Percentiles rank a stretch among this genome's conserved stretches.
These are phyloP conservation scores for Trichophyton simii DNA, from an alignment of 2,329 filamentous ascomycete species.

Conservation along the genomic window DNA sequence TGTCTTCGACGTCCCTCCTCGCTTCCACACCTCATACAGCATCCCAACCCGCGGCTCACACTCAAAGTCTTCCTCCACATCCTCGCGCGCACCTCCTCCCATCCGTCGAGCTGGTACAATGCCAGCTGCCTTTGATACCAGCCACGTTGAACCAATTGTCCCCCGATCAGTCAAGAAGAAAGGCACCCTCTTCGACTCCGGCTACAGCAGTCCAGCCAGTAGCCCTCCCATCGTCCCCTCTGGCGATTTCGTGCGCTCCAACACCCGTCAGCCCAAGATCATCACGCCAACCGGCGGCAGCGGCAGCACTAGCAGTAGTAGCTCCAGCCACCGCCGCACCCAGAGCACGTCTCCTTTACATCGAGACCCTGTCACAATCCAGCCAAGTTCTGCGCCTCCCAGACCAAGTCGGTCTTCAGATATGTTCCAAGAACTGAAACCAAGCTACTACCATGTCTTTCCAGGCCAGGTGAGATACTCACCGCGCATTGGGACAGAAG, in stretches of 20 bases:
- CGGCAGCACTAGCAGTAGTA: constrained; percentile 21
- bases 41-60: constrained; percentile 17
- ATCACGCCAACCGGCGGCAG: constrained; percentile 19
- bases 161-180: constrained; percentile 21
- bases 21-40: constrained; percentile 21
- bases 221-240: constrained; percentile 27
- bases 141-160: constrained; percentile 17
- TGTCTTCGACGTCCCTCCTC: constrained; percentile 21
- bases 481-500: not conserved
- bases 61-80: constrained; percentile 20
- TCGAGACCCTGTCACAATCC: not conserved
- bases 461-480: not conserved
- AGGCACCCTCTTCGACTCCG: constrained; percentile 27
- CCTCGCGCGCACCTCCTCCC: constrained; percentile 20
- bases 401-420: not conserved
- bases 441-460: not conserved
- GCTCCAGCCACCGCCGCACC: constrained; percentile 20
- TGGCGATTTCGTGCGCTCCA: constrained; percentile 20
- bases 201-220: constrained; percentile 34
- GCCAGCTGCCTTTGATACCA: constrained; percentile 19
- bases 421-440: constrained; percentile 2
- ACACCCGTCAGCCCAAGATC: constrained; percentile 25
- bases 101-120: constrained; percentile 21
- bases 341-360: constrained; percentile 8
- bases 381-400: not conserved